Evolutionary conservation across 2,329 filamentous ascomycete genomes (phyloP).

Genomic region (Elsinoe necatrix): DNA sequence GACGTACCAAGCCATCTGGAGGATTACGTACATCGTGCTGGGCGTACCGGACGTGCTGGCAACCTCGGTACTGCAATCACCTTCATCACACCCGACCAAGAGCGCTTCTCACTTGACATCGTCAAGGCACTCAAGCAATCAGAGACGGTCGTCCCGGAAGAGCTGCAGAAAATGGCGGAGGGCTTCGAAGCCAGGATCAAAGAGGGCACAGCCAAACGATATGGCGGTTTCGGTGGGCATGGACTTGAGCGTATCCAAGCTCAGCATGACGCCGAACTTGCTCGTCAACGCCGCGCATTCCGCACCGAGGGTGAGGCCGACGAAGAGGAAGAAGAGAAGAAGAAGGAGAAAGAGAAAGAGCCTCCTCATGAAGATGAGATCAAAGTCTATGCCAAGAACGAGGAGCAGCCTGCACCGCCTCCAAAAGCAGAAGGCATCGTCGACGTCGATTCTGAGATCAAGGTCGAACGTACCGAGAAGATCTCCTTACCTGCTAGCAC

Average conservation of each 20-base stretch:
- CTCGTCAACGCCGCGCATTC: conserved; percentile 79
- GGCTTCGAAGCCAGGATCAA: conserved; percentile 85
- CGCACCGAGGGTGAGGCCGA: conserved; percentile 81
- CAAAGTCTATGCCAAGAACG: conserved; percentile 28
- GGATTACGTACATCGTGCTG: conserved; percentile 91
- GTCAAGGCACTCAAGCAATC: conserved; percentile 89
- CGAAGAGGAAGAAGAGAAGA: conserved; percentile 66
- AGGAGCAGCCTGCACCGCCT: conserved; percentile 16
- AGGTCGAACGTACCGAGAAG: conserved; percentile 61
- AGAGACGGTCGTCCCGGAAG: conserved; percentile 70
- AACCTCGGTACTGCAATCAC: conserved; percentile 93
- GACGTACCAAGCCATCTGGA: conserved; percentile 90
- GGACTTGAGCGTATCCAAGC: conserved; percentile 86
- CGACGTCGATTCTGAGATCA: conserved; percentile 60
- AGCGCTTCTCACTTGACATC: conserved; percentile 80
- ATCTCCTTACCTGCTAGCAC: conserved; percentile 42
- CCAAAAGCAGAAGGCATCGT: conserved; percentile 43
- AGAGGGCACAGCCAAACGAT: conserved; percentile 78
- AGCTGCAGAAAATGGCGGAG: conserved; percentile 51
- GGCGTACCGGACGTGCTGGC: conserved; percentile 86
- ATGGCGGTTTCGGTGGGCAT: conserved; percentile 84
- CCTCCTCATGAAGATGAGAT: conserved; percentile 35
- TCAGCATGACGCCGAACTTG: conserved; percentile 77
- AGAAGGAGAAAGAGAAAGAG: conserved; percentile 44
- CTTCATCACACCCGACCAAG: conserved; percentile 84